Percentiles rank a stretch among this genome's conserved stretches.
These are phyloP conservation scores for Fonsecaea erecta DNA, from an alignment of 2,329 filamentous ascomycete species.

Conservation along the genomic window DNA sequence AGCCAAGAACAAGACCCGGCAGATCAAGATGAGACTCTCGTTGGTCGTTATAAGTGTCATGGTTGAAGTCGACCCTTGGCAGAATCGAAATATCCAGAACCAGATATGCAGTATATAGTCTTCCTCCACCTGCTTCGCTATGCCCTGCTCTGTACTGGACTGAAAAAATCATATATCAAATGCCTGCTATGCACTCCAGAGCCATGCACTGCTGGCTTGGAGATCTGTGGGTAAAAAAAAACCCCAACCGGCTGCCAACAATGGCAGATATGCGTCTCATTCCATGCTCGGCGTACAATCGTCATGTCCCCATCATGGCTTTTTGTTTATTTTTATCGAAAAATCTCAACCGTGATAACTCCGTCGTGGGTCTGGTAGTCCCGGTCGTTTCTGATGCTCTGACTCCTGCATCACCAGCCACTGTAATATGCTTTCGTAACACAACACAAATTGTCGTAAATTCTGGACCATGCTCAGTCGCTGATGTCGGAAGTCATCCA, in stretches of 20 bases:
- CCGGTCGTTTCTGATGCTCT: constrained; percentile 25
- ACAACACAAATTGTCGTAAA: constrained; percentile 88
- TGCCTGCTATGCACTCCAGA: neutral
- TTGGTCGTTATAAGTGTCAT: neutral
- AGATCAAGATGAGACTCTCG: neutral
- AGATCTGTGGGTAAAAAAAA: neutral
- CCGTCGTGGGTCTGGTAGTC: constrained; percentile 27
- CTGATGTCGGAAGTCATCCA: constrained; percentile 88
- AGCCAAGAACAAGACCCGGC: neutral
- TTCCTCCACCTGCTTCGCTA: neutral
- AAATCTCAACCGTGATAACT: constrained; percentile 30
- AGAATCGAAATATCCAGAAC: neutral
- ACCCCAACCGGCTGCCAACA: neutral
- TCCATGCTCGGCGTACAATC: constrained; percentile 4
- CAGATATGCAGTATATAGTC: neutral
- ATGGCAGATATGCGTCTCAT: neutral
- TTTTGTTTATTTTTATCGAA: constrained; percentile 1
- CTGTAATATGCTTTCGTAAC: constrained; percentile 92
- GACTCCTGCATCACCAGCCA: constrained; percentile 64
- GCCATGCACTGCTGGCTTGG: neutral
- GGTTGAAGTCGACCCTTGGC: neutral
- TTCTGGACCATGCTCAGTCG: constrained; percentile 96
- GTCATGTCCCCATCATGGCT: neutral
- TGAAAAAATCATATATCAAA: neutral
- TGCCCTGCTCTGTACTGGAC: neutral